These are phyloP conservation scores for Aspergillus cavernicola DNA, from an alignment of 495 filamentous ascomycete genomes.

Conservation along the genomic window DNA sequence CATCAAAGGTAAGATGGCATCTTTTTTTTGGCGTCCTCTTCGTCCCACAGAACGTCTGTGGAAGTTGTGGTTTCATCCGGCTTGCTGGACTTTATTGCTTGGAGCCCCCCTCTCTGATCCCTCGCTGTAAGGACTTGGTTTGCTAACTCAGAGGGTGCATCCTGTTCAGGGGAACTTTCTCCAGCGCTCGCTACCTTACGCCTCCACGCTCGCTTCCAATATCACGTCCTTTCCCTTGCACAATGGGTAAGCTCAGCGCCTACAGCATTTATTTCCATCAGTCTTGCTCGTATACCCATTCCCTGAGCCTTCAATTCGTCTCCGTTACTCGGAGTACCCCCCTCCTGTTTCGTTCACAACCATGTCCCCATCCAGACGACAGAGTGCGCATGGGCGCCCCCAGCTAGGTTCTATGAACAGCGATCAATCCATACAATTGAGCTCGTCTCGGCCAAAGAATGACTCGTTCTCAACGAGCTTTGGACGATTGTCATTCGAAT, in stretches of 20 bases:
- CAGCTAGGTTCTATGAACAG: slow-evolving; percentile 12
- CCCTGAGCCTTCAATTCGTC: not conserved
- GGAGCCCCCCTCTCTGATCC: slow-evolving; percentile 11
- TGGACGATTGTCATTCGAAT: slow-evolving; percentile 13
- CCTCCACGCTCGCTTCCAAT: slow-evolving; percentile 27
- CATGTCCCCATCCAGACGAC: slow-evolving; percentile 17
- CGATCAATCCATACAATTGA: slow-evolving; percentile 3
- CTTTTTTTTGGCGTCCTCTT: slow-evolving; percentile 1
- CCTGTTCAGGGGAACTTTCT: slow-evolving; percentile 32
- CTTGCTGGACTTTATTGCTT: slow-evolving; percentile 9
- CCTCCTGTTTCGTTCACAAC: slow-evolving; percentile 12
- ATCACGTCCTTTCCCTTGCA: slow-evolving; percentile 24
- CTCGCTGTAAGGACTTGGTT: slow-evolving; percentile 19
- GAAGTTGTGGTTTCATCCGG: slow-evolving; percentile 11
- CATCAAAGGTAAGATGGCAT: slow-evolving; percentile 19
- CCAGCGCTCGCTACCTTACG: slow-evolving; percentile 24
- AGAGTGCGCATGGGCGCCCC: slow-evolving; percentile 17
- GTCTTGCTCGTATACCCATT: slow-evolving; percentile 7
- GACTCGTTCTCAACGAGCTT: slow-evolving; percentile 13
- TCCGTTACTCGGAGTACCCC: not conserved
- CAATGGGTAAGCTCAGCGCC: slow-evolving; percentile 42
- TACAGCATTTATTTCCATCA: slow-evolving; percentile 7
- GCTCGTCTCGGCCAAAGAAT: slow-evolving; percentile 12
- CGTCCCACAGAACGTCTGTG: slow-evolving; percentile 10
- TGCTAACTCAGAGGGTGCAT: slow-evolving; percentile 25